Evolutionary conservation across 768 basidiomycete species (phyloP).

Genomic region (Kondoa malvinella): DNA sequence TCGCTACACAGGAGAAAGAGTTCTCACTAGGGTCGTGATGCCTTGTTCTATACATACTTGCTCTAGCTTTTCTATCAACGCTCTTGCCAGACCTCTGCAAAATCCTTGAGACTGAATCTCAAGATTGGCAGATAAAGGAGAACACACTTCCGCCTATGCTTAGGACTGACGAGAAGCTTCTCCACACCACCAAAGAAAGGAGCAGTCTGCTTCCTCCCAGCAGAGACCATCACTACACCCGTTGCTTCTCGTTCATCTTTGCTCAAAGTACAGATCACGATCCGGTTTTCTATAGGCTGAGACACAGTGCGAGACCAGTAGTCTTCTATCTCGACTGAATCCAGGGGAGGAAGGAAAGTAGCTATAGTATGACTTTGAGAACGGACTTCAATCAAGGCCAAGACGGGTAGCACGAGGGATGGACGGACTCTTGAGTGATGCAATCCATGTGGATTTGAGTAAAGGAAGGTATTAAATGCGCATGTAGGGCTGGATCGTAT

Average conservation of each 20-base stretch:
- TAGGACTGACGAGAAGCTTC: background rate
- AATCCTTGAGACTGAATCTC: too few species aligned
- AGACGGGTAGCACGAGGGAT: background rate
- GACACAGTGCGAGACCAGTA: background rate
- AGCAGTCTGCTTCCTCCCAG: background rate
- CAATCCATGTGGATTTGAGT: background rate
- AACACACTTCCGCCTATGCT: background rate
- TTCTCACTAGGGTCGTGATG: too few species aligned
- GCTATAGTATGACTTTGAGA: background rate
- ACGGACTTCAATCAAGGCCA: background rate
- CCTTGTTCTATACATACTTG: too few species aligned
- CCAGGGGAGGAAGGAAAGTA: background rate
- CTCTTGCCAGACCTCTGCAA: too few species aligned
- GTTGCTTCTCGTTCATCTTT: background rate
- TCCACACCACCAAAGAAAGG: background rate
- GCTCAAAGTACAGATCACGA: background rate
- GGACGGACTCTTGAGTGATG: background rate
- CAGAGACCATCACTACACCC: background rate
- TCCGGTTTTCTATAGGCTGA: background rate
- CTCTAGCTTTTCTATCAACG: too few species aligned
- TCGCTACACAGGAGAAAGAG: background rate
- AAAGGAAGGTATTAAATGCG: background rate
- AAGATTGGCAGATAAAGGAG: too few species aligned
- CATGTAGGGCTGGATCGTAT: background rate
- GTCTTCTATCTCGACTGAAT: background rate